Evolutionary conservation across 768 basidiomycete species (phyloP), one percentile per base, ranked within the genome.

Genomic region (Crassisporium funariophilum): DNA sequence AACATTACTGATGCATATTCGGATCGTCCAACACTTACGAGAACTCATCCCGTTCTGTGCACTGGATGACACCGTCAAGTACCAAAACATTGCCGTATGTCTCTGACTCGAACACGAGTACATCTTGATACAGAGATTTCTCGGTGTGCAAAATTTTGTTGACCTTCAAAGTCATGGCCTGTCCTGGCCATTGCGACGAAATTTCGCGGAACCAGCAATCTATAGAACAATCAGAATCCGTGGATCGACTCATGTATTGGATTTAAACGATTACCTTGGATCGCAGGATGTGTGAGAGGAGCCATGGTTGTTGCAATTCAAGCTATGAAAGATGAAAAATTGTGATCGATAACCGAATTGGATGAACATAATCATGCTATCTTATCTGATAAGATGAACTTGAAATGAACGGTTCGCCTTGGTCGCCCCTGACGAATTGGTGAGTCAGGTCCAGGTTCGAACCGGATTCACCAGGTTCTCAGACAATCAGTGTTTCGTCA

Each of bases 171-270:
- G 91, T 91, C 92, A 97, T 92, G 41, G 95, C 95, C 72, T 97
- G 93, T 38, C 94, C 95, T 5, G 90, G 93, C 94, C 94, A 98
- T 73, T 98, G 94, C 13, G 89, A 81, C 20, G 89, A 91, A 58
- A 93, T 87, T 72, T 98, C 94, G 50, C 89, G 82, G 76, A 95
- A 98, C 93, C 93, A 95, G 67, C 94, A 93, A 75, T 94, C 93
- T 71, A 37, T 25, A 35, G 41, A 10, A 51, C 7, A 31, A 33
- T 12, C 4, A 44, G 27, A 31, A 47, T 27, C 12, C n/a, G 12
- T 25, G 21, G 13, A 31, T 34, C 4, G 24, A 33, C 16, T 21
- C 13, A 21, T 11, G 17, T 21, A 35, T 19, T 19, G 21, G 4
- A 12, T 6, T 29, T 22, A 20, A 8, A 31, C 9, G 39, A 55